Percentiles rank a stretch among this genome's conserved stretches.
These are phyloP conservation scores for Alnus rubra DNA, from an alignment of 306 rosid species.

Conservation along the genomic window DNA sequence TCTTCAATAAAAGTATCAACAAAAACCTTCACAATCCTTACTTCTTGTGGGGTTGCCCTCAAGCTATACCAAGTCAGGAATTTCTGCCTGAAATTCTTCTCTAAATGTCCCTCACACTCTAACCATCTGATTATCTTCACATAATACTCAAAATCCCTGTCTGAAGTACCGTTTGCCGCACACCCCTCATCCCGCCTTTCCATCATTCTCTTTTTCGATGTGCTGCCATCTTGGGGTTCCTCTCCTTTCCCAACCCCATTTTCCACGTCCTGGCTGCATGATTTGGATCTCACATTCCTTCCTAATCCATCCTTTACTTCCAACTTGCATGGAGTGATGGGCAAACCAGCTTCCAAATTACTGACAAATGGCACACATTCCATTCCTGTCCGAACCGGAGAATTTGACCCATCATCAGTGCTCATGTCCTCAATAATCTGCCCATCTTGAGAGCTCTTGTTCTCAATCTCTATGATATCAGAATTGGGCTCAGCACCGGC, in stretches of 20 bases:
- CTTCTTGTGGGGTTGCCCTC: constrained; percentile 76
- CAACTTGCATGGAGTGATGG: constrained; percentile 79
- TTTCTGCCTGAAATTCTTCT: constrained; percentile 91
- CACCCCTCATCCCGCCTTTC: constrained; percentile 59
- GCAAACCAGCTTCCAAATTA: constrained; percentile 70
- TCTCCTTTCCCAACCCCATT: constrained; percentile 59
- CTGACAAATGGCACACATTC: constrained; percentile 56
- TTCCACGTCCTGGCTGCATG: constrained; percentile 62
- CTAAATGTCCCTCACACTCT: constrained; percentile 92
- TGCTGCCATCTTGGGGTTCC: constrained; percentile 74
- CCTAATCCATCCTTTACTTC: constrained; percentile 68
- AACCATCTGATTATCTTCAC: constrained; percentile 88
- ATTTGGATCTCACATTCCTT: constrained; percentile 65
- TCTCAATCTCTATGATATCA: constrained; percentile 43
- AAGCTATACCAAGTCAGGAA: constrained; percentile 96
- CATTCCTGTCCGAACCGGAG: constrained; percentile 55
- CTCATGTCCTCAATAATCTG: constrained; percentile 63
- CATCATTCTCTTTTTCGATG: constrained; percentile 64
- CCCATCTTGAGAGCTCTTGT: constrained; percentile 46
- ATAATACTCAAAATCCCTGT: constrained; percentile 74
- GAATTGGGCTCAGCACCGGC: constrained; percentile 43
- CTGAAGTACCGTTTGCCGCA: constrained; percentile 43
- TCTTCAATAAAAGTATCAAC: constrained; percentile 74
- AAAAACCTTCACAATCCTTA: constrained; percentile 78
- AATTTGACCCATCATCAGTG: constrained; percentile 55